Evolutionary conservation across 306 rosid genomes (phyloP).

Genomic region (Begonia masoniana): DNA sequence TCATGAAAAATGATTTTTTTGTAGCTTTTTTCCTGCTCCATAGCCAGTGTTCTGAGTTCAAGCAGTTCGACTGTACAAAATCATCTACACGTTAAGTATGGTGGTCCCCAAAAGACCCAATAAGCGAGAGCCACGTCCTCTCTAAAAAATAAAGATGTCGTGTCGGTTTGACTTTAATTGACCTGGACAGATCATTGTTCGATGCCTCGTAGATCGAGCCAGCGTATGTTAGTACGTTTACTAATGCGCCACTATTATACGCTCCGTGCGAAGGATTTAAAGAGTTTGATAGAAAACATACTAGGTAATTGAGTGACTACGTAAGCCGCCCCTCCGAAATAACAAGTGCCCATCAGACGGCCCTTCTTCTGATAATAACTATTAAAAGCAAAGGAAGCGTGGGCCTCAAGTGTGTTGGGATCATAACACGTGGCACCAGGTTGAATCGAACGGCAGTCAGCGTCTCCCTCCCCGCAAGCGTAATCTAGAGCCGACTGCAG

Average conservation of each 20-base stretch:
- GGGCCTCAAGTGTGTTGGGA: constrained; percentile 64
- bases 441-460: constrained; percentile 83
- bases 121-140: too few species aligned
- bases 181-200: constrained; percentile 4
- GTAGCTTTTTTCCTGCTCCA: too few species aligned
- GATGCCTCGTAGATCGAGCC: constrained; percentile 8
- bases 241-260: too few species aligned
- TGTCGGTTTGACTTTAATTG: constrained; percentile 5
- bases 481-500: constrained; percentile 67
- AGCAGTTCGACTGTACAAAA: too few species aligned
- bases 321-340: constrained; percentile 79
- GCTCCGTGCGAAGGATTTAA: not conserved
- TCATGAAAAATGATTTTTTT: too few species aligned
- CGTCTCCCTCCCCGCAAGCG: constrained; percentile 96
- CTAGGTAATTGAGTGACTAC: constrained; percentile 94
- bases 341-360: constrained; percentile 79
- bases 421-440: constrained; percentile 53
- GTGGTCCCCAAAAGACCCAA: too few species aligned
- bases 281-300: constrained; percentile 21
- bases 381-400: constrained; percentile 85
- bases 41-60: too few species aligned
- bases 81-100: too few species aligned
- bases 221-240: constrained; percentile 14
- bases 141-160: too few species aligned
- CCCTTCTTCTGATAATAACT: constrained; percentile 69